Conservation (phyloP, 495 filamentous ascomycete genomes). For the Lasiosphaeria miniovina region DNA sequence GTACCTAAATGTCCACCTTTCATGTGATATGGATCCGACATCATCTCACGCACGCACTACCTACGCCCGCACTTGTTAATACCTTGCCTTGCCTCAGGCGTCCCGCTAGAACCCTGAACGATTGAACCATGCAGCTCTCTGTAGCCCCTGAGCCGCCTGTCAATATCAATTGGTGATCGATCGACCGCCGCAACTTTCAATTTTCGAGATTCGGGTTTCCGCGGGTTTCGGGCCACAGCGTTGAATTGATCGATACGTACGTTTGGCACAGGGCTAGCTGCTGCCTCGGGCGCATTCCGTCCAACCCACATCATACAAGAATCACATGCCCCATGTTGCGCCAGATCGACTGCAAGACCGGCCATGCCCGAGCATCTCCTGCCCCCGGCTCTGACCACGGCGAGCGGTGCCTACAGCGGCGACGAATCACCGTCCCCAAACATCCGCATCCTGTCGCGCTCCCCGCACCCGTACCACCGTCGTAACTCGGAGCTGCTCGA, state of each 20-base stretch:
- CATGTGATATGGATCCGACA: background rate
- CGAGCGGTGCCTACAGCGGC: constrained; percentile 15
- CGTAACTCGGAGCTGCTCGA: constrained; percentile 50
- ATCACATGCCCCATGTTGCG: constrained; percentile 14
- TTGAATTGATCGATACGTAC: background rate
- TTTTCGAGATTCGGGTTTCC: background rate
- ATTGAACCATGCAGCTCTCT: background rate
- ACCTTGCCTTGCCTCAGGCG: no score
- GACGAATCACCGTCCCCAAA: constrained; percentile 7
- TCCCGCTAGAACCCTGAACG: no score
- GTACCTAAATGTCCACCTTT: background rate
- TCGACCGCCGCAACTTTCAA: background rate
- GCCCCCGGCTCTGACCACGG: constrained; percentile 21
- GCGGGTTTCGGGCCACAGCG: background rate
- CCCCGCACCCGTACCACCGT: constrained; percentile 74
- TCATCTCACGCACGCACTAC: background rate
- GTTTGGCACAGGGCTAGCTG: no score
- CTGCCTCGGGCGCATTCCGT: no score
- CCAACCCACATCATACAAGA: background rate
- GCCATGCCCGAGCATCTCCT: constrained; percentile 41
- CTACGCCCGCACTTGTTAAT: background rate
- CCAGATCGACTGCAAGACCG: constrained; percentile 13
- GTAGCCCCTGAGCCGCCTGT: background rate
- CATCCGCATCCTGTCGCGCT: constrained; percentile 61
- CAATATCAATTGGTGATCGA: background rate